Percentiles rank a stretch among this genome's conserved stretches.
Evolutionary conservation across 805 yeast species (phyloP).

Genomic region (Wickerhamiella azyma): DNA sequence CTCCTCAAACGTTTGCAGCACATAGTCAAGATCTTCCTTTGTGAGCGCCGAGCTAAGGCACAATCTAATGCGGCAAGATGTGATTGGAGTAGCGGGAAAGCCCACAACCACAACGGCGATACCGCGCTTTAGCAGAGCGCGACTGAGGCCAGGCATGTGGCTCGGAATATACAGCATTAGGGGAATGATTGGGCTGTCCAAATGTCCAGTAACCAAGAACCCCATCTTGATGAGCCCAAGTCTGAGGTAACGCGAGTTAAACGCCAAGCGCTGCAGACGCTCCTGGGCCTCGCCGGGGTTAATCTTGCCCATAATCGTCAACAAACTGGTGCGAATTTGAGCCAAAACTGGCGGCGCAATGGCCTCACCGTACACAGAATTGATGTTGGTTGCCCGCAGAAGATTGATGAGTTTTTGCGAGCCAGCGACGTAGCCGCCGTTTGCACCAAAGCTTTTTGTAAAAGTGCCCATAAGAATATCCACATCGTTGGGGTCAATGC

Average conservation of each 20-base stretch:
- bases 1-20: conserved; percentile 33
- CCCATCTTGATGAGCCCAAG: conserved; percentile 85
- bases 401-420: conserved; percentile 53
- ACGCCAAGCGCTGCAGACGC: conserved; percentile 84
- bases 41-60: conserved; percentile 88
- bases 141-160: conserved; percentile 84
- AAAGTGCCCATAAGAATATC: conserved; percentile 96
- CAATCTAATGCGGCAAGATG: conserved; percentile 78
- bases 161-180: conserved; percentile 77
- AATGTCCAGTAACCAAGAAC: conserved; percentile 85
- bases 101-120: conserved; percentile 95
- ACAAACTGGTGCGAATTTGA: conserved; percentile 72
- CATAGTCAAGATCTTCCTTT: conserved; percentile 73
- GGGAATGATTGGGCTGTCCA: conserved; percentile 94
- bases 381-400: conserved; percentile 57
- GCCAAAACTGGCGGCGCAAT: conserved; percentile 80
- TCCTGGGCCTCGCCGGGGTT: conserved; percentile 90
- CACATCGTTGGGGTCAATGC: conserved; percentile 56
- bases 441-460: conserved; percentile 96
- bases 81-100: conserved; percentile 92
- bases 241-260: conserved; percentile 86
- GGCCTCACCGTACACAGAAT: conserved; percentile 68
- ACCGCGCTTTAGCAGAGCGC: conserved; percentile 62
- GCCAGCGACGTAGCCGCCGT: conserved; percentile 93
- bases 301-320: conserved; percentile 64